A percentile compares a stretch with the other conserved stretches of the same genome.
phyloP scores from a whole-genome alignment of 805 yeast species.

The Blastobotrys chiropterorum region DNA sequence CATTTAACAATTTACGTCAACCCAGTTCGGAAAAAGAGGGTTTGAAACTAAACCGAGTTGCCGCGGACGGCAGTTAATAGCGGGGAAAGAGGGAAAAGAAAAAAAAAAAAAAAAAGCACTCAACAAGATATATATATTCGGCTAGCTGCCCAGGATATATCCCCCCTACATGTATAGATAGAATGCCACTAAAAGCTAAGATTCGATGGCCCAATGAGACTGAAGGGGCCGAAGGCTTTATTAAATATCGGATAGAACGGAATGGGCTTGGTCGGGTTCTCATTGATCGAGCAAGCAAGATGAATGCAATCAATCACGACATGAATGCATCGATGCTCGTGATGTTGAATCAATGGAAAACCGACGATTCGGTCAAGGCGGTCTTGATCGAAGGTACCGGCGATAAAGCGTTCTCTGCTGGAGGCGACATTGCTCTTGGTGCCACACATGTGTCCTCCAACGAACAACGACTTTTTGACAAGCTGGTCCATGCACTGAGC shows the following conservation, averaged over 20 bases:
- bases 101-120: background rate
- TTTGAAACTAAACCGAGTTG: too few relatives aligned
- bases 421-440: slow-evolving; percentile 84
- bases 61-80: background rate
- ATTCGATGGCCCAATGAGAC: background rate
- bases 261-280: slow-evolving; percentile 2
- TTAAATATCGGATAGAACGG: background rate
- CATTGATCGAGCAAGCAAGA: slow-evolving; percentile 68
- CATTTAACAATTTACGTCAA: too few relatives aligned
- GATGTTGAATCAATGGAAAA: slow-evolving; percentile 65
- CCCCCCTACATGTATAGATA: background rate
- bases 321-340: slow-evolving; percentile 70
- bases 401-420: slow-evolving; percentile 76
- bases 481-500: slow-evolving; percentile 49
- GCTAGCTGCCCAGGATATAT: background rate
- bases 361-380: slow-evolving; percentile 54
- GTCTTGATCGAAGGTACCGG: slow-evolving; percentile 57
- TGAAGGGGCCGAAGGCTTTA: background rate
- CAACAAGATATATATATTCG: background rate
- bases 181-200: background rate
- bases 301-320: slow-evolving; percentile 70
- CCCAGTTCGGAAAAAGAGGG: too few relatives aligned
- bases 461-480: background rate
- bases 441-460: slow-evolving; percentile 33
- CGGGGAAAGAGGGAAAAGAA: background rate